phyloP scores from a whole-genome alignment of 192 early-diverging fungal species.

The Umbelopsis vinacea region DNA sequence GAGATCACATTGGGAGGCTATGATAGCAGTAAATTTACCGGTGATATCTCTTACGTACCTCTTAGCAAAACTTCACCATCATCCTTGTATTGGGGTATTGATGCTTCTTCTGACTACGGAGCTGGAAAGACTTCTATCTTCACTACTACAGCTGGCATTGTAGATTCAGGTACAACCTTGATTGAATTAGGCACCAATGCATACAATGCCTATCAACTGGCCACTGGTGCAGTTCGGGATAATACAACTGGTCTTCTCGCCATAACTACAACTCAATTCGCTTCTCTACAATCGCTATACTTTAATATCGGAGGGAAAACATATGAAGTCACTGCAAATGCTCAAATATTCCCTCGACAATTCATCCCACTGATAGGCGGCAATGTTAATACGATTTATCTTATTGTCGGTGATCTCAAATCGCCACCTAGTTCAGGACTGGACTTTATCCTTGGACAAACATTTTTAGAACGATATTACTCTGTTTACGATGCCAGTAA shows the following conservation, averaged over 20 bases:
- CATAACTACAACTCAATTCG: constrained; percentile 18
- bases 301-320: constrained; percentile 29
- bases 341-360: constrained; percentile 26
- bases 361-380: constrained; percentile 17
- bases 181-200: constrained; percentile 11
- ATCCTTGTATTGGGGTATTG: constrained; percentile 33
- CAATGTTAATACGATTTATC: constrained; percentile 16
- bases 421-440: not conserved
- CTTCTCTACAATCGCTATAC: constrained; percentile 16
- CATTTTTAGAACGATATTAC: constrained; percentile 57
- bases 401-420: constrained; percentile 19
- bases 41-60: constrained; percentile 45
- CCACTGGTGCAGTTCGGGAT: constrained; percentile 26
- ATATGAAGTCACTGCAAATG: constrained; percentile 30
- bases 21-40: constrained; percentile 48
- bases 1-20: constrained; percentile 52
- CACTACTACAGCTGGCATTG: constrained; percentile 25
- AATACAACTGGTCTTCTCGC: constrained; percentile 23
- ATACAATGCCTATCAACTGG: constrained; percentile 7
- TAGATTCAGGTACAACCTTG: constrained; percentile 46
- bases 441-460: constrained; percentile 54
- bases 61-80: constrained; percentile 19
- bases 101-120: constrained; percentile 6
- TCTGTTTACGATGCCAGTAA: constrained; percentile 53
- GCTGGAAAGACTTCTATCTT: not conserved